Conservation (phyloP, 225 moss, liverwort and hornwort genomes). For the Neckera pumila region DNA sequence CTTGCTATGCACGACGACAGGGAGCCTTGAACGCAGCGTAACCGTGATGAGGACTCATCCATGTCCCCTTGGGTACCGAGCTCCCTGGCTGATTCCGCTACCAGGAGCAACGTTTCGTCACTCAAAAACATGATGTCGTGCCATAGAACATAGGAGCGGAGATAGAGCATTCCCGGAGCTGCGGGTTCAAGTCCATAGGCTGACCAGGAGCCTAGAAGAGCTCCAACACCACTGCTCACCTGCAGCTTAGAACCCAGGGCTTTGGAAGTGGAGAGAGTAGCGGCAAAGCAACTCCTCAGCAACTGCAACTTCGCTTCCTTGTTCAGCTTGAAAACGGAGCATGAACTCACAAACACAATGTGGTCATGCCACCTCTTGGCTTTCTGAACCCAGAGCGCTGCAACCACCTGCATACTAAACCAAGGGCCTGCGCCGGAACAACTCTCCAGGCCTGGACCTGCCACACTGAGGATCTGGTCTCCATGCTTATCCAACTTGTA, state of each 20-base stretch:
- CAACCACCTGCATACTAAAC: slow-evolving; percentile 86
- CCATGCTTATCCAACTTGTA: slow-evolving; percentile 67
- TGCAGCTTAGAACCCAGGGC: slow-evolving; percentile 52
- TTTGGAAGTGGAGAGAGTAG: slow-evolving; percentile 43
- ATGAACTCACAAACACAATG: slow-evolving; percentile 53
- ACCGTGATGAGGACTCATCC: slow-evolving; percentile 28
- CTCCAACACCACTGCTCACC: slow-evolving; percentile 69
- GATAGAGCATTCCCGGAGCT: slow-evolving; percentile 65
- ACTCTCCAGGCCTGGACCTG: slow-evolving; percentile 71
- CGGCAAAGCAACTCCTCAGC: slow-evolving; percentile 65
- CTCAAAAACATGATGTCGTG: slow-evolving; percentile 92
- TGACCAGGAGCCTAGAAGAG: slow-evolving; percentile 59
- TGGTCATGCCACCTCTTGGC: slow-evolving; percentile 68
- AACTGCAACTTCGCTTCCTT: slow-evolving; percentile 66
- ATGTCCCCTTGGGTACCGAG: slow-evolving; percentile 17
- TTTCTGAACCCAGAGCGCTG: slow-evolving; percentile 90
- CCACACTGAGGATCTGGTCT: slow-evolving; percentile 51
- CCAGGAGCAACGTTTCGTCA: slow-evolving; percentile 65
- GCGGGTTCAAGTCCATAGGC: slow-evolving; percentile 16
- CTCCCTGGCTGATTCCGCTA: slow-evolving; percentile 63
- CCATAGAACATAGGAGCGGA: slow-evolving; percentile 47
- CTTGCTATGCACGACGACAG: slow-evolving; percentile 47
- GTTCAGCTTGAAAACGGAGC: slow-evolving; percentile 66
- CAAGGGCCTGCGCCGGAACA: slow-evolving; percentile 67
- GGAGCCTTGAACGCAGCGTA: slow-evolving; percentile 54